Conservation (phyloP, 1,284 basidiomycete genomes). For the Irpex sp. region DNA sequence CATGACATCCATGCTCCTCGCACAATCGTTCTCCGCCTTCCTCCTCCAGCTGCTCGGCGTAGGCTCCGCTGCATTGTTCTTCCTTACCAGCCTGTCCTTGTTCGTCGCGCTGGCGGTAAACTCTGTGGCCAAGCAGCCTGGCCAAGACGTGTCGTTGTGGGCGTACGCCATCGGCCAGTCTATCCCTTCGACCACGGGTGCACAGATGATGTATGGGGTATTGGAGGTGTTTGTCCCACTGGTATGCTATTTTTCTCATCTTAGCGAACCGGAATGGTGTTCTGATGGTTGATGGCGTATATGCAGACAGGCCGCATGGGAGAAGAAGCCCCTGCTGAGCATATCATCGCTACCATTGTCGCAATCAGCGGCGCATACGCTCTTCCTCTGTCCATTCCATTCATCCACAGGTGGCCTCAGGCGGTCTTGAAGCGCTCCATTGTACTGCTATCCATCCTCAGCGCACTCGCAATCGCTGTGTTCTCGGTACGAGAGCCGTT, state of each 20-base stretch:
- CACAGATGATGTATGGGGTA: constrained; percentile 67
- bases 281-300: constrained; percentile 13
- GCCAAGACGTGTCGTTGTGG: constrained; percentile 45
- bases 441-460: constrained; percentile 41
- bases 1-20: constrained; percentile 59
- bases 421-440: constrained; percentile 46
- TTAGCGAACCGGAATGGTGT: neutral
- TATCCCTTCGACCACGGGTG: constrained; percentile 64
- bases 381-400: constrained; percentile 65
- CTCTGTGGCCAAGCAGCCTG: constrained; percentile 29
- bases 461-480: constrained; percentile 53
- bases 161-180: constrained; percentile 66
- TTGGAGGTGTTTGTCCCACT: constrained; percentile 92
- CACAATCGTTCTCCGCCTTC: constrained; percentile 51
- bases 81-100: constrained; percentile 52
- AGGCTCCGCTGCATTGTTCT: constrained; percentile 69
- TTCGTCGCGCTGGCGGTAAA: constrained; percentile 54
- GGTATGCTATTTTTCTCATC: constrained; percentile 41
- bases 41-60: constrained; percentile 58
- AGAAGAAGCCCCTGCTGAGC: constrained; percentile 78
- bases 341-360: constrained; percentile 83
- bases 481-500: constrained; percentile 68
- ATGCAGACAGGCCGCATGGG: constrained; percentile 72
- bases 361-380: constrained; percentile 58
- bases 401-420: constrained; percentile 72